These are phyloP conservation scores for Komagataella kurtzmanii DNA, from an alignment of 805 yeast species.

Conservation along the genomic window DNA sequence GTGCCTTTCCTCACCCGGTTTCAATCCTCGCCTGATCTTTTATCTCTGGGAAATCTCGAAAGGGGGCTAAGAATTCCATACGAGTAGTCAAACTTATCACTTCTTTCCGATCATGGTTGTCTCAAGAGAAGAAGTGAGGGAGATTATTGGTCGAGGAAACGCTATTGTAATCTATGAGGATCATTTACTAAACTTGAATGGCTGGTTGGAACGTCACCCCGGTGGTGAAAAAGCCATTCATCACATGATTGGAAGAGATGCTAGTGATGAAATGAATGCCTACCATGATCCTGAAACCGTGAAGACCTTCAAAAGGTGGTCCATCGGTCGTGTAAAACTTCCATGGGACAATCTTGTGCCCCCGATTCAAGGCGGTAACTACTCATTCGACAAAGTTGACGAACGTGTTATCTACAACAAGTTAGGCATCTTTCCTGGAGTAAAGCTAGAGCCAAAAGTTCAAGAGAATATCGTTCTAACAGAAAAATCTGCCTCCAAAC, in stretches of 20 bases:
- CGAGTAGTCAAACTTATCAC: neutral
- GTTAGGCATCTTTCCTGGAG: conserved; percentile 9
- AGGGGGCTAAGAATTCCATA: neutral
- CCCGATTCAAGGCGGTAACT: conserved; percentile 60
- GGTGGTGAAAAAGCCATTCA: conserved; percentile 80
- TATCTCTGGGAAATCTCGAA: neutral
- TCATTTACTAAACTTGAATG: conserved; percentile 48
- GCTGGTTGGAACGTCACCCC: conserved; percentile 68
- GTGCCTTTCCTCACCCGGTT: neutral
- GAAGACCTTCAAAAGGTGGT: conserved; percentile 36
- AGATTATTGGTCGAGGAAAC: conserved; percentile 52
- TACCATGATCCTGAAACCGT: conserved; percentile 58
- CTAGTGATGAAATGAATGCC: conserved; percentile 82
- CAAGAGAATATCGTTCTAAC: conserved; percentile 34
- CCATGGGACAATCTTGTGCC: conserved; percentile 68
- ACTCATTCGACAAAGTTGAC: neutral
- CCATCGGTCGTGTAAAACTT: conserved; percentile 43
- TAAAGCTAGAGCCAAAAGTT: conserved; percentile 32
- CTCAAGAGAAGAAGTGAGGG: conserved; percentile 34
- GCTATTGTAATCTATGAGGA: conserved; percentile 54
- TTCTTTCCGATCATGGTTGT: conserved; percentile 6
- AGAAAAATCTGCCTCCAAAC: conserved; percentile 16
- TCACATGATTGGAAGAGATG: conserved; percentile 83
- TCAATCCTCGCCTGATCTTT: neutral
- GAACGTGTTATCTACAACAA: neutral